Base-by-base conservation (phyloP, 2,329 filamentous ascomycete species). In the Aureobasidium sp. region DNA sequence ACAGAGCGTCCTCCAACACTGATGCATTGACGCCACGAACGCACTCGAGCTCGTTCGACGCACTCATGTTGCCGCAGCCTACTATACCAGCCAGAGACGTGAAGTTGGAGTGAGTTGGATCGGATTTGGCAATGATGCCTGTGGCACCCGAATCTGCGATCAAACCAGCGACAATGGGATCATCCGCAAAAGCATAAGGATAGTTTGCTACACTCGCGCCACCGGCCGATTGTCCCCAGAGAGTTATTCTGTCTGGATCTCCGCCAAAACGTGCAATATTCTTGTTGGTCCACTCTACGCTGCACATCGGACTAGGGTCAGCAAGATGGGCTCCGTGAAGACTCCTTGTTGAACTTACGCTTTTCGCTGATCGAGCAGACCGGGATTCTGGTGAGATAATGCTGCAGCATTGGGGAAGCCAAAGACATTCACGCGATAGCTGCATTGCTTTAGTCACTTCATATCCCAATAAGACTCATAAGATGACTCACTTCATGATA, bases 401-500 rank as follows among this genome's bases (percentile, higher is more conserved):
- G 61, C 67, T 31, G 54, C 48, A 33, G 69, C 67, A 50, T 67
- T 68, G 3, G 69, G 68, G 18, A 66, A 70, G 4, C 69, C 69
- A 36, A 67, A 70, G 20, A 70, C 62, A 16, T 69, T 69, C 25
- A 69, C 62, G 4, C 69, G 67, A 40, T 69, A 69, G 65, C 69
- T 36, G 33, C 33, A 36, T 36, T 13, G 13, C 33, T 7, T 36
- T 36, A 36, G 33, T 36, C 7, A 8, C 33, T 8, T 36, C 13
- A 36, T 36, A 36, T 7, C 33, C 33, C 7, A 36, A 36, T 13
- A 36, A 36, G 33, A 36, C 7, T 13, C 7, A 8, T 7, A 13
- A 36, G 33, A 13, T 67, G 45, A 23, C 64, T 43, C 55, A 73
- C 69, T 76, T 76, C 38, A 75, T 69, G 1, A 79, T 73, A 13